Evolutionary conservation across 2,329 filamentous ascomycete species (phyloP), one percentile per base, ranked within the genome.

Genomic region (Hypoxylon sp.): DNA sequence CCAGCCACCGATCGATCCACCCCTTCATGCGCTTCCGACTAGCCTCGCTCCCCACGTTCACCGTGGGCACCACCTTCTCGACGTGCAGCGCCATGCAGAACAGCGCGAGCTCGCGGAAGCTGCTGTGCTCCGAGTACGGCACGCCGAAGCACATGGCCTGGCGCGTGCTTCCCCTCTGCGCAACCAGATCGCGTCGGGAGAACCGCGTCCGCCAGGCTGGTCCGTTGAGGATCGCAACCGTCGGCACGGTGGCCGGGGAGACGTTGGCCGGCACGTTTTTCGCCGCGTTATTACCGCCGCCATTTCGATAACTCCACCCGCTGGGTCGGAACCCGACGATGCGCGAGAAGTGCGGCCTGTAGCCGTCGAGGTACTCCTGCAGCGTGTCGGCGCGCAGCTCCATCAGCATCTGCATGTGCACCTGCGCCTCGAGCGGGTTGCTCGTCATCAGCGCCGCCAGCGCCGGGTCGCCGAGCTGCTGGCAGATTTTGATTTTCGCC

Each of bases 321-420:
- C 88, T 93, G 0, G 94, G 94, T 0, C 92, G 83, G 71, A 99
- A 96, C 3, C 92, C 94, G 12, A 97, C 88, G 34, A 96, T 85
- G 42, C 90, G 87, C 9, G 85, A 85, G 69, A 97, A 99, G 61
- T 90, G 86, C 5, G 89, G 87, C 57, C 87, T 88, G 74, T 91
- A 89, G 25, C 82, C 79, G 63, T 87, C 83, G 4, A 97, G 81
- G 65, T 99, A 99, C 54, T 96, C 92, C 59, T 90, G 86, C 1
- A 99, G 79, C 0, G 93, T 96, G 61, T 97, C 92, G 23, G 91
- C 86, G 17, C 91, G 87, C 60, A 99, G 91, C 70, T 97, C 93
- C 79, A 94, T 94, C 7, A 99, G 79, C 64, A 89, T 91, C 63
- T 96, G 95, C 92, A 99, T 97, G 73, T 99, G 94, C 0, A 99